phyloP scores from a whole-genome alignment of 345 rosid genomes.

The Salix koriyanagi region DNA sequence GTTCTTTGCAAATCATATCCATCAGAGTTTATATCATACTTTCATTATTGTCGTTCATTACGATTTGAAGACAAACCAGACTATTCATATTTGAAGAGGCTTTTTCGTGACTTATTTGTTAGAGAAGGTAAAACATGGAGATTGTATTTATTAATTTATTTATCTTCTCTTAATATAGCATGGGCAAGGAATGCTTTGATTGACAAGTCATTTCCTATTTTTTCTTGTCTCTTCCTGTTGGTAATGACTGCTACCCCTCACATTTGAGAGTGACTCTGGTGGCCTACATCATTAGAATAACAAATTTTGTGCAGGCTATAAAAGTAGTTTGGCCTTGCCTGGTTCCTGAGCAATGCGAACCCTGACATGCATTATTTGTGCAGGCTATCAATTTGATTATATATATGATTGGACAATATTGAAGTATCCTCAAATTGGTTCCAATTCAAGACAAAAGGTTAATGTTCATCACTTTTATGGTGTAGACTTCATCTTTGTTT shows the following conservation, averaged over 20 bases:
- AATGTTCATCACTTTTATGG: not conserved
- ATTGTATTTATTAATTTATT: not conserved
- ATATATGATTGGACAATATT: constrained; percentile 26
- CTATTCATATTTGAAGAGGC: constrained; percentile 27
- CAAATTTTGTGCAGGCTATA: not conserved
- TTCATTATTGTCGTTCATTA: constrained; percentile 28
- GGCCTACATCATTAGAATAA: not conserved
- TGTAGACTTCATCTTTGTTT: not conserved
- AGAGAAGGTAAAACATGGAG: constrained; percentile 18
- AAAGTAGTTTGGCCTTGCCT: not conserved
- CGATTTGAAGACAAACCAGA: constrained; percentile 31
- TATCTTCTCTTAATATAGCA: not conserved
- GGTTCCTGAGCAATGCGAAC: not conserved
- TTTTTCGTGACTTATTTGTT: constrained; percentile 27
- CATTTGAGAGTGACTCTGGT: not conserved
- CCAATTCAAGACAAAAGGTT: constrained; percentile 22
- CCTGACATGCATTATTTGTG: not conserved
- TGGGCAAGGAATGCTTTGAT: not conserved
- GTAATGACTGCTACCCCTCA: not conserved
- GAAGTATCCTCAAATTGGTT: constrained; percentile 28
- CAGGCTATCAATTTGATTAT: constrained; percentile 26
- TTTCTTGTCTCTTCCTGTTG: not conserved
- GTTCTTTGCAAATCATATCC: constrained; percentile 31
- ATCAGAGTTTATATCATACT: constrained; percentile 28
- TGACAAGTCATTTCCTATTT: not conserved